Percentiles rank a stretch among this genome's conserved stretches.
phyloP scores from a whole-genome alignment of 805 yeast species.

The Saccharomycopsis schoenii region DNA sequence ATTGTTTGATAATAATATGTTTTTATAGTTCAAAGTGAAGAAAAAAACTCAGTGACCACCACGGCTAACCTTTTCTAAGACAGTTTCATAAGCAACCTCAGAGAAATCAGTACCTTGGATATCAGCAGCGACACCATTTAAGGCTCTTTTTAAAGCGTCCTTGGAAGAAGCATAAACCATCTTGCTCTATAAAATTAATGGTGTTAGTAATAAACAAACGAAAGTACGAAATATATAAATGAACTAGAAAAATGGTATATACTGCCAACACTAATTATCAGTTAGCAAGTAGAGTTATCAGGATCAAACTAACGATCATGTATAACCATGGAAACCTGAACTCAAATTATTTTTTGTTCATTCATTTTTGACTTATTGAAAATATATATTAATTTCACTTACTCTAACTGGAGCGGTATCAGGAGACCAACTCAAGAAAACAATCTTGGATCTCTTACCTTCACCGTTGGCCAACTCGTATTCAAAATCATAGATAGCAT shows the following conservation, averaged over 20 bases:
- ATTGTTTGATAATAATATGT: not conserved
- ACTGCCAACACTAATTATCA: no score
- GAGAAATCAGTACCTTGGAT: conserved; percentile 97
- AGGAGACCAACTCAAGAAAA: conserved; percentile 88
- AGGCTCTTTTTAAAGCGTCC: conserved; percentile 94
- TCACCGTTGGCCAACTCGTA: conserved; percentile 83
- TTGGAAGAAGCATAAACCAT: conserved; percentile 98
- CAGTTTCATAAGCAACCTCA: conserved; percentile 92
- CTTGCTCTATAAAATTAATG: conserved; percentile 38
- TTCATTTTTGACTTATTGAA: not conserved
- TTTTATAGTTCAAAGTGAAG: not conserved
- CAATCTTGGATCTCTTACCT: conserved; percentile 80
- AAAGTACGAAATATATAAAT: not conserved
- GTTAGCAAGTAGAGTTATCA: no score
- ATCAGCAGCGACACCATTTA: conserved; percentile 90
- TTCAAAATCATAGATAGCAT: conserved; percentile 95
- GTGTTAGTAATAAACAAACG: conserved; percentile 6
- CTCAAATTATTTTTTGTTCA: not conserved
- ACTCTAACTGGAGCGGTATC: conserved; percentile 88
- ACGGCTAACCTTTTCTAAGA: conserved; percentile 79
- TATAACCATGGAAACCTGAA: no score
- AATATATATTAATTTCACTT: conserved; percentile 3
- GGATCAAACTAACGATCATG: no score
- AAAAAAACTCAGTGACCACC: conserved; percentile 33
- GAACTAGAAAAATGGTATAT: no score